phyloP scores from a whole-genome alignment of 768 basidiomycete species.

The Lactifluus echinatus region DNA sequence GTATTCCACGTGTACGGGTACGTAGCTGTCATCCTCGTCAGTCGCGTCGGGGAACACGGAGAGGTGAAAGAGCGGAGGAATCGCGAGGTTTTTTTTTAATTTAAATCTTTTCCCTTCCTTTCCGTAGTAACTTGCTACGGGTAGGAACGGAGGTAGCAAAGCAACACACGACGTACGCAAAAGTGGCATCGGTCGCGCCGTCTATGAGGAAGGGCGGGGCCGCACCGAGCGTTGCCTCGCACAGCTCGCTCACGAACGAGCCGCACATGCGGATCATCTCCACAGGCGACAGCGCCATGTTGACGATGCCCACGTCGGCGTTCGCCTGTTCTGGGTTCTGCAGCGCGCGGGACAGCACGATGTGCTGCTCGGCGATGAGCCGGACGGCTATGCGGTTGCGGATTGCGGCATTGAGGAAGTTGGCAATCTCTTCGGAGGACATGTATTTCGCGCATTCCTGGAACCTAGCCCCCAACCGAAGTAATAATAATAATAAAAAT shows the following conservation, averaged over 20 bases:
- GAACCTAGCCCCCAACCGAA: constrained; percentile 43
- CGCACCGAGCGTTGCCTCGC: constrained; percentile 73
- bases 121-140: too few relatives aligned
- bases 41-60: too few relatives aligned
- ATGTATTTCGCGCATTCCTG: constrained; percentile 82
- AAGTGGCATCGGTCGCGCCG: constrained; percentile 60
- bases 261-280: constrained; percentile 72
- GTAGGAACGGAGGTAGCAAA: too few relatives aligned
- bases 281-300: constrained; percentile 61
- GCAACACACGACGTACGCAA: constrained; percentile 76
- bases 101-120: too few relatives aligned
- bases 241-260: constrained; percentile 76
- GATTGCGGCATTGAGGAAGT: constrained; percentile 77
- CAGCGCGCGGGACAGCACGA: constrained; percentile 68
- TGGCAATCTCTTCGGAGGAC: constrained; percentile 67
- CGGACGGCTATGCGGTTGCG: constrained; percentile 82
- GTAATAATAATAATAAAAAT: neutral
- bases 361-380: constrained; percentile 86
- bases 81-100: too few relatives aligned
- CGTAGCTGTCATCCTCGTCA: constrained; percentile 42
- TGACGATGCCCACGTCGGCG: constrained; percentile 61
- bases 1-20: constrained; percentile 87
- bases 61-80: too few relatives aligned
- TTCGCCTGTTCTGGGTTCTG: constrained; percentile 31
- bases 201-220: constrained; percentile 62